These are phyloP conservation scores for Pleurotus djamor DNA, from an alignment of 768 basidiomycete species.

Conservation along the genomic window DNA sequence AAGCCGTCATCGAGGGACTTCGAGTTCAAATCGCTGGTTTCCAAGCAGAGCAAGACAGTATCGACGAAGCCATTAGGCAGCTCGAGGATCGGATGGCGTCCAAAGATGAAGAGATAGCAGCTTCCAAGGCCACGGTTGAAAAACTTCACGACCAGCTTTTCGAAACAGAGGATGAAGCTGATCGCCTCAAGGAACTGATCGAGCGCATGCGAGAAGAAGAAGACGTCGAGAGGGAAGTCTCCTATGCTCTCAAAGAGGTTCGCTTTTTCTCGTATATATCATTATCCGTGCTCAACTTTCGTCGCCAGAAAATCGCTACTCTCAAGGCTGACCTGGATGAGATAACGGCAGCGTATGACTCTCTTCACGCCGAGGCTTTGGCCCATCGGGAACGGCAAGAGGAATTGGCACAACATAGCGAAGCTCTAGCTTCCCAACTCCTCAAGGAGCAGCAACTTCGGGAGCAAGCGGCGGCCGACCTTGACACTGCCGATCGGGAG, in stretches of 20 bases:
- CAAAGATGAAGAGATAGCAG: conserved; percentile 76
- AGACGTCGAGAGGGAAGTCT: conserved; percentile 65
- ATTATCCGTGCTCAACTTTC: neutral
- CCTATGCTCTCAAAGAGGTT: conserved; percentile 81
- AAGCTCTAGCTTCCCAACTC: conserved; percentile 65
- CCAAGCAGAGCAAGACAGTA: conserved; percentile 70
- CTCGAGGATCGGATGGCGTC: conserved; percentile 77
- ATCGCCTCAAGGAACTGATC: conserved; percentile 69
- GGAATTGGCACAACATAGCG: conserved; percentile 71
- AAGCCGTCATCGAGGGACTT: conserved; percentile 74
- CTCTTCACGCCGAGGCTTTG: conserved; percentile 59
- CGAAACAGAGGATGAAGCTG: conserved; percentile 84
- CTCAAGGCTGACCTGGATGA: conserved; percentile 69
- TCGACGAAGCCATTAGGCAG: conserved; percentile 71
- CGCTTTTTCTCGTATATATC: conserved; percentile 12
- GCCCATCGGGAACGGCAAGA: conserved; percentile 72
- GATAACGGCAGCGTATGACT: conserved; percentile 62
- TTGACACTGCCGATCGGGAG: conserved; percentile 57
- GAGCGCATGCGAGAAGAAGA: conserved; percentile 73
- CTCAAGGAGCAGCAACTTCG: conserved; percentile 57
- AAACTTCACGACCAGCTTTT: conserved; percentile 80
- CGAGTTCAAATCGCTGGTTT: conserved; percentile 73
- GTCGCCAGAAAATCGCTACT: conserved; percentile 59
- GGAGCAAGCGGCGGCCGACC: conserved; percentile 50
- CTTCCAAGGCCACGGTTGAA: conserved; percentile 75